A percentile compares a stretch with the other conserved stretches of the same genome.
These are phyloP conservation scores for Choanephora cucurbitarum DNA, from an alignment of 371 early-diverging fungal species.

Conservation along the genomic window DNA sequence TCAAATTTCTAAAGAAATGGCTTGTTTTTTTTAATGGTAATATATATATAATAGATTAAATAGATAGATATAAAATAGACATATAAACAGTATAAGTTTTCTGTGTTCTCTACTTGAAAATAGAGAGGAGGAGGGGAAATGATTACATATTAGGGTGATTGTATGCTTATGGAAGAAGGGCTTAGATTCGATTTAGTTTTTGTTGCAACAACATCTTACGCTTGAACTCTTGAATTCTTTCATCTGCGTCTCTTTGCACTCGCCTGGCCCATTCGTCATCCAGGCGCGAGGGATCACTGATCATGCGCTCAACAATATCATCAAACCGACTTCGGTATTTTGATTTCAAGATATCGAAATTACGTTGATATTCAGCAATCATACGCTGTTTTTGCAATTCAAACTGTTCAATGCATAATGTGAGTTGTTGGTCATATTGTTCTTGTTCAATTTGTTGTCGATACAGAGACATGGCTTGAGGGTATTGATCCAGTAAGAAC, in stretches of 20 bases:
- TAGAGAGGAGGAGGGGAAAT: too few species aligned
- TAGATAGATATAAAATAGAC: not conserved
- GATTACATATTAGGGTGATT: too few species aligned
- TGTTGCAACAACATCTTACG: not conserved
- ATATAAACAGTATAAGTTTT: not conserved
- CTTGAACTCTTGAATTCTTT: constrained; percentile 13
- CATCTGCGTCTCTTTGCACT: constrained; percentile 11
- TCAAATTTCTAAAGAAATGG: too few species aligned
- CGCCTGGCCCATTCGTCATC: constrained; percentile 20
- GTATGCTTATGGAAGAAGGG: too few species aligned
- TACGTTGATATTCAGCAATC: constrained; percentile 12
- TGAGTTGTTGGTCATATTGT: constrained; percentile 9
- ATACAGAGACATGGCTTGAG: constrained; percentile 14
- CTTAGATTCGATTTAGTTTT: not conserved
- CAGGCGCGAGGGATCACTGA: constrained; percentile 14
- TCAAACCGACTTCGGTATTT: constrained; percentile 22
- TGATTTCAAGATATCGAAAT: constrained; percentile 14
- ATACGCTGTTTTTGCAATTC: constrained; percentile 15
- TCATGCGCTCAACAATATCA: constrained; percentile 19
- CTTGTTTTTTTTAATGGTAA: too few species aligned
- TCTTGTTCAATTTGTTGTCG: constrained; percentile 11
- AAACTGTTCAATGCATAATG: constrained; percentile 13
- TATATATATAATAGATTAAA: too few species aligned
- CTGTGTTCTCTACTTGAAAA: too few species aligned
- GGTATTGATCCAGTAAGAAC: constrained; percentile 8